Percentiles rank a stretch among this genome's conserved stretches.
Conservation (phyloP, 2,329 filamentous ascomycete species). For the Coniochaeta prunicola region DNA sequence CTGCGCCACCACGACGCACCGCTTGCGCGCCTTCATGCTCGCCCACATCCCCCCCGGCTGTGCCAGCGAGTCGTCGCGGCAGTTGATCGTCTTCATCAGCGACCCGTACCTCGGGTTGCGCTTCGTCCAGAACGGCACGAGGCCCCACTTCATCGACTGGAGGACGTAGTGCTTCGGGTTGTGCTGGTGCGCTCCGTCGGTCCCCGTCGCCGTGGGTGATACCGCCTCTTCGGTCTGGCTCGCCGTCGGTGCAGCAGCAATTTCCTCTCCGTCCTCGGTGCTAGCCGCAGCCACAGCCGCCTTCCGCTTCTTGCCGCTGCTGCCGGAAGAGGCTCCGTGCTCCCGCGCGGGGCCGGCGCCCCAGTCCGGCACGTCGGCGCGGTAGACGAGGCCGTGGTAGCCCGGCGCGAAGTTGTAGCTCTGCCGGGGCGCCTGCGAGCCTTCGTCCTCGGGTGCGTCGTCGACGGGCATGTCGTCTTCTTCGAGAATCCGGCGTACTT, state of each 20-base stretch:
- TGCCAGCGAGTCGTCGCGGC: conserved; percentile 77
- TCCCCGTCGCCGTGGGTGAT: neutral
- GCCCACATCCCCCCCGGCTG: conserved; percentile 81
- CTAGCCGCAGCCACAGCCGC: conserved; percentile 3
- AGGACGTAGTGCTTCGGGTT: conserved; percentile 62
- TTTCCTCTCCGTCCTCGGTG: neutral
- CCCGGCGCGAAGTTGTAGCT: conserved; percentile 93
- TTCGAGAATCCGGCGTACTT: conserved; percentile 66
- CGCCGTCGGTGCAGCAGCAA: neutral
- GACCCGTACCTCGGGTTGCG: conserved; percentile 69
- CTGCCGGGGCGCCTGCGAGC: conserved; percentile 51
- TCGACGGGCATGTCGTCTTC: conserved; percentile 67
- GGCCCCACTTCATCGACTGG: conserved; percentile 92
- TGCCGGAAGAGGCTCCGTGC: conserved; percentile 10
- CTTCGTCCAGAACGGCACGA: conserved; percentile 92
- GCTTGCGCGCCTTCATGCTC: conserved; percentile 80
- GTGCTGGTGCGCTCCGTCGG: neutral
- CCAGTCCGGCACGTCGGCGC: conserved; percentile 60
- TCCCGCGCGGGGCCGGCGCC: conserved; percentile 37
- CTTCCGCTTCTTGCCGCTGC: neutral
- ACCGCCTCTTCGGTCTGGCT: neutral
- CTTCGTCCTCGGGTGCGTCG: conserved; percentile 65
- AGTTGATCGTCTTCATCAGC: conserved; percentile 88
- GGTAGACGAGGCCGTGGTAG: conserved; percentile 77
- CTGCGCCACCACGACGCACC: conserved; percentile 81